Base-by-base conservation (phyloP, 169 alveolate genomes). In the Plasmodium sp. region DNA sequence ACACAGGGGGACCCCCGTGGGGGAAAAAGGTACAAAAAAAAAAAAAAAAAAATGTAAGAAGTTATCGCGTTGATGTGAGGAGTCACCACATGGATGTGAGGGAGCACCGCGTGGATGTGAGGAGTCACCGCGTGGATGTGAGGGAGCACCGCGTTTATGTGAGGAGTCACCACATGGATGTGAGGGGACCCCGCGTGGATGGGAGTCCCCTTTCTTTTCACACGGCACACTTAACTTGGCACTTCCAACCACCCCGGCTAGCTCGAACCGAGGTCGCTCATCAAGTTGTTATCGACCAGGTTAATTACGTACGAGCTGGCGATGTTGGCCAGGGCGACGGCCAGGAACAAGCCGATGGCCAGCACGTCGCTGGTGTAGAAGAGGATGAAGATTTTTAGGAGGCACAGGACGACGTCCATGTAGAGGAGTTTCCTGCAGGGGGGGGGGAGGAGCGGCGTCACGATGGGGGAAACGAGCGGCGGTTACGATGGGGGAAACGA, bases 341-440 rank as follows among this genome's bases (percentile, higher is more conserved):
- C 34, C 74, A 90, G 72, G 74, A 90, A 80, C 22, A 90, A 27
- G 0, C 7, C 31, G 43, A 79, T 67, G 4, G 41, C 48, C 27
- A 90, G 39, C 9, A 27, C 33, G 51, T 90, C 83, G 48, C 51
- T 39, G 1, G 91, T 80, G 74, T 90, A 90, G 80, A 90, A 90
- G 7, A 80, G 56, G 34, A 79, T 41, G 54, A 80, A 90, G 41
- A 90, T 3, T 90, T 90, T 90, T 34, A 90, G 56, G 5, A 90
- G 84, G 27, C 75, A 90, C 27, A 90, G 58, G 16, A 90, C 90
- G 54, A 90, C 51, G 90, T 90, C 94, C 91, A 81, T 80, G 73
- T 79, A 90, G 5, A 90, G 94, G 16, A 90, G 39, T 41, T 80
- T 90, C 94, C 94, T 90, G 83, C 0, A 74, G n/a, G 33, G 54